phyloP scores from a whole-genome alignment of 768 basidiomycete genomes.

The Hydnomerulius pinastri region DNA sequence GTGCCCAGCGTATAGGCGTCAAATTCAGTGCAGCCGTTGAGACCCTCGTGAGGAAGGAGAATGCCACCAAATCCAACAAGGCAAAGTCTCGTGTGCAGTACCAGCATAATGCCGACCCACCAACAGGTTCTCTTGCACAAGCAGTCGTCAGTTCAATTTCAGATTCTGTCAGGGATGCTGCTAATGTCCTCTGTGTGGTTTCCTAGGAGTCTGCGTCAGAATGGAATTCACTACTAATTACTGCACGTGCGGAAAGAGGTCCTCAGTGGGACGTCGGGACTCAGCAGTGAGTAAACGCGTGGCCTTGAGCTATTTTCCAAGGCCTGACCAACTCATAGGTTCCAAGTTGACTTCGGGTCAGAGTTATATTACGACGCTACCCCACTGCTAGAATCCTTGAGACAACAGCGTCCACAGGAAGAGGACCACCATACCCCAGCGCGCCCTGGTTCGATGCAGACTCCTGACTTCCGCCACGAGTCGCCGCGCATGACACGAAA shows the following conservation, averaged over 20 bases:
- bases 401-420: constrained; percentile 33
- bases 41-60: constrained; percentile 49
- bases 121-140: constrained; percentile 46
- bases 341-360: constrained; percentile 73
- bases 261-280: constrained; percentile 90
- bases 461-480: constrained; percentile 35
- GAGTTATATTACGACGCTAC: constrained; percentile 75
- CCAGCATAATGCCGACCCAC: constrained; percentile 60
- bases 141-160: constrained; percentile 57
- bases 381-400: constrained; percentile 53
- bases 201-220: constrained; percentile 76
- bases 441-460: constrained; percentile 31
- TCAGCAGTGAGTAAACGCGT: constrained; percentile 62
- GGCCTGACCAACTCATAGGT: constrained; percentile 42
- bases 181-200: constrained; percentile 1
- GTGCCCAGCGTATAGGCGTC: constrained; percentile 69
- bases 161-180: background rate
- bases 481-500: constrained; percentile 35
- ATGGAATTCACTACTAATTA: constrained; percentile 81
- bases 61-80: constrained; percentile 51
- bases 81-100: constrained; percentile 33
- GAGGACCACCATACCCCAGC: constrained; percentile 25
- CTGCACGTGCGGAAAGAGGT: constrained; percentile 78
- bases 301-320: background rate
- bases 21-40: constrained; percentile 64